Evolutionary conservation across 441 rosid species (phyloP).

Genomic region (Corymbia citriodora): DNA sequence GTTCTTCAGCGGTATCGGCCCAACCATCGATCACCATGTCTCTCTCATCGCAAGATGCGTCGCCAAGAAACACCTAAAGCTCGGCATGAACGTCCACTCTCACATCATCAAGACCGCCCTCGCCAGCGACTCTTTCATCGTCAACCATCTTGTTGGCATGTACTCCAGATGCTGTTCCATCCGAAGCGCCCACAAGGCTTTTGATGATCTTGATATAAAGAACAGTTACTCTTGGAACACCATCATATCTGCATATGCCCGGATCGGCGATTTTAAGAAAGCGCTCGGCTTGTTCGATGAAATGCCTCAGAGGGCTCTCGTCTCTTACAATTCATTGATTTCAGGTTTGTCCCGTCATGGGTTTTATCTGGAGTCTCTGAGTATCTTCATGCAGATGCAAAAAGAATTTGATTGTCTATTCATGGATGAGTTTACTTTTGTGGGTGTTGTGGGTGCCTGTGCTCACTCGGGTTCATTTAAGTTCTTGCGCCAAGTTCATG

Average conservation of each 20-base stretch:
- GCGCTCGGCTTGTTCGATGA: conserved; percentile 29
- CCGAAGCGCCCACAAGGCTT: conserved; percentile 13
- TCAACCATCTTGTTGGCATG: conserved; percentile 23
- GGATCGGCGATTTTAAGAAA: conserved; percentile 10
- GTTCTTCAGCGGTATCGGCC: not conserved
- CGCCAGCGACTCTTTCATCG: conserved; percentile 13
- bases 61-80: conserved; percentile 14
- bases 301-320: conserved; percentile 34
- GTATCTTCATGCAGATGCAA: conserved; percentile 18
- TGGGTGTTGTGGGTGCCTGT: conserved; percentile 27
- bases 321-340: conserved; percentile 34
- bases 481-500: conserved; percentile 30
- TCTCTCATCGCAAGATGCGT: conserved; percentile 16
- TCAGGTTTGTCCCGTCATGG: conserved; percentile 27
- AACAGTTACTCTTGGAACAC: conserved; percentile 26
- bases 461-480: conserved; percentile 20
- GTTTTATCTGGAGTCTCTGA: conserved; percentile 17
- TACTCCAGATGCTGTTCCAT: conserved; percentile 27
- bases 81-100: conserved; percentile 27
- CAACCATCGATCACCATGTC: not conserved
- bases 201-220: conserved; percentile 24
- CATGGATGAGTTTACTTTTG: conserved; percentile 25
- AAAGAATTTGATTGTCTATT: conserved; percentile 1
- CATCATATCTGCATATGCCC: conserved; percentile 3
- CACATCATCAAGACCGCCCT: conserved; percentile 26